phyloP scores from a whole-genome alignment of 805 yeast genomes.

The Metschnikowia chrysomelidarum region DNA sequence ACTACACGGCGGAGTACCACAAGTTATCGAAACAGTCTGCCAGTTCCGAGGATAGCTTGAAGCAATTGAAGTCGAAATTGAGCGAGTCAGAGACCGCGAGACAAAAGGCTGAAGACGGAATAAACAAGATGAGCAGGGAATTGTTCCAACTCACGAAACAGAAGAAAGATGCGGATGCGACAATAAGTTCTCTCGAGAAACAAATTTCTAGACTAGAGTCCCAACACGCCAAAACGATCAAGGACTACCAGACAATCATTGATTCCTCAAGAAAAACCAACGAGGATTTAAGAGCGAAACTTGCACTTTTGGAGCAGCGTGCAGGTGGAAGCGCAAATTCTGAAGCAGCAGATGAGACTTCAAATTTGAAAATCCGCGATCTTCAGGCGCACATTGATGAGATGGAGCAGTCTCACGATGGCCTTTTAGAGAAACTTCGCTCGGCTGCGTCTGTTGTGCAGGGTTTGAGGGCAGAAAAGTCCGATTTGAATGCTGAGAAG shows the following conservation, averaged over 20 bases:
- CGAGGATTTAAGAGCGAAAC: conserved; percentile 23
- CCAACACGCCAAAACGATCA: conserved; percentile 33
- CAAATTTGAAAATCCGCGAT: conserved; percentile 17
- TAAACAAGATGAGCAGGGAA: conserved; percentile 87
- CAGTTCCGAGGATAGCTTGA: conserved; percentile 24
- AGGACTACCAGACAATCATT: conserved; percentile 22
- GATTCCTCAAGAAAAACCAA: conserved; percentile 23
- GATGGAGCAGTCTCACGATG: conserved; percentile 30
- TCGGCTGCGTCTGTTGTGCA: conserved; percentile 35
- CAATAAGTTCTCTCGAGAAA: conserved; percentile 42
- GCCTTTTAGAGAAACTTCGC: conserved; percentile 41
- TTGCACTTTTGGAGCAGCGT: conserved; percentile 19
- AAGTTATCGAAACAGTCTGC: conserved; percentile 27
- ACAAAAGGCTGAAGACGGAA: conserved; percentile 76
- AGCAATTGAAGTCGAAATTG: conserved; percentile 32
- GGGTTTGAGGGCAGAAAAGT: conserved; percentile 28
- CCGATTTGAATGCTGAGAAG: conserved; percentile 6
- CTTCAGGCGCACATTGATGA: conserved; percentile 11
- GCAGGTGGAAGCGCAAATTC: conserved; percentile 14
- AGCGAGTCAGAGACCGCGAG: conserved; percentile 41
- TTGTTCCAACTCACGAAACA: conserved; percentile 62
- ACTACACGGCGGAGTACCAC: conserved; percentile 32
- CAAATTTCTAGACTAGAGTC: conserved; percentile 31
- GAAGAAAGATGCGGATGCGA: conserved; percentile 49
- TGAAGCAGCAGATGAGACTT: conserved; percentile 12